Percentiles rank a stretch among this genome's conserved stretches.
Evolutionary conservation across 2,329 filamentous ascomycete species (phyloP).

Genomic region (Tolypocladium pustulatum): DNA sequence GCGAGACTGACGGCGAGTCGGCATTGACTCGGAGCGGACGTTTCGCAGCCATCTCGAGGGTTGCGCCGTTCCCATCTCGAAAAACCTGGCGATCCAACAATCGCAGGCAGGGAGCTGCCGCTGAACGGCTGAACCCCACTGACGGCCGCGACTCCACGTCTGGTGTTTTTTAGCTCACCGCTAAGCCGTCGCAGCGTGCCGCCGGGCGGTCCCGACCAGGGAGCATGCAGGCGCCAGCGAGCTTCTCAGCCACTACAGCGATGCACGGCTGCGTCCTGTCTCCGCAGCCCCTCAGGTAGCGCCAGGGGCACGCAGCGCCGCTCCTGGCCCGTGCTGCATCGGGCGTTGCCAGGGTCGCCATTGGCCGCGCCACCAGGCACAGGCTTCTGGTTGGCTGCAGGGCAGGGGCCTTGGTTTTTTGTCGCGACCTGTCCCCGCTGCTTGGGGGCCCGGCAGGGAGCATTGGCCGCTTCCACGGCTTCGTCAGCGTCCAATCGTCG

Average conservation of each 20-base stretch:
- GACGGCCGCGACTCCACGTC: background rate
- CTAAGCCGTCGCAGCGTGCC: background rate
- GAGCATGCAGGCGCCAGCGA: background rate
- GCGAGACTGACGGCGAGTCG: too few relatives aligned
- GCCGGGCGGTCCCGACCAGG: background rate
- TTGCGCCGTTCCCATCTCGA: too few relatives aligned
- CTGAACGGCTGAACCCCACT: background rate
- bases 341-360: background rate
- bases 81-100: too few relatives aligned
- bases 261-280: background rate
- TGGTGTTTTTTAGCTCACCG: background rate
- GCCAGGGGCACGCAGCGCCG: background rate
- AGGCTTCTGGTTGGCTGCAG: slow-evolving; percentile 6
- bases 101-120: background rate
- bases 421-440: background rate
- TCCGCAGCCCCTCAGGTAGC: background rate
- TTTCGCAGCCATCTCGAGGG: too few relatives aligned
- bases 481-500: background rate
- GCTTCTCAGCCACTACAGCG: background rate
- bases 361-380: slow-evolving; percentile 8
- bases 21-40: too few relatives aligned
- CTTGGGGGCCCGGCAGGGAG: background rate
- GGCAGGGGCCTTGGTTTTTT: background rate
- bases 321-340: background rate
- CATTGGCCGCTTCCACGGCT: background rate